Base-by-base conservation (phyloP, 2,329 filamentous ascomycete genomes). In the Ophiostoma angusticollis region DNA sequence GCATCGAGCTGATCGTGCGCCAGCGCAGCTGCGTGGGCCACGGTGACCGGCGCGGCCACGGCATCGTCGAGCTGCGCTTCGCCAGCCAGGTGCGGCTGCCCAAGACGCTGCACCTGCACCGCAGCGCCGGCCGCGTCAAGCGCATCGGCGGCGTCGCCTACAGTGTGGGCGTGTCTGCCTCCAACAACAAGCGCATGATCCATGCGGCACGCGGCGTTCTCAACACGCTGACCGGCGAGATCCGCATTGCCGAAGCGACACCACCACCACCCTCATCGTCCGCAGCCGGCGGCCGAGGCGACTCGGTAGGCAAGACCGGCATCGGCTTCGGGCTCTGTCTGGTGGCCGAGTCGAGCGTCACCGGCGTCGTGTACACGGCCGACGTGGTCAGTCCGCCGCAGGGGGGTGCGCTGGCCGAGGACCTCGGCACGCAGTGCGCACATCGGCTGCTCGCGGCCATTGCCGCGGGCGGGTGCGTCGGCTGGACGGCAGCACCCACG, bases 171-270 rank as follows among this genome's bases (percentile, higher is more conserved):
- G 87, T 96, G 1, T 83, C 84, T 9, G 89, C 84, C 0, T 86
- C 81, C 35, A 95, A 95, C 58, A 98, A 96, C 56, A 84, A 81
- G 45, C 73, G 91, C 47, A 93, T 95, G 83, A 98, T 96, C 53
- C 84, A 94, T 53, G 75, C 81, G 3, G 86, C 87, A 9, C 72
- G 89, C 50, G 85, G 85, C 34, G 71, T 98, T 9, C 67, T 98
- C 33, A 98, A 98, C 57, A 70, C 78, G 5, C 70, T 98, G 41
- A 80, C 84, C 4, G 75, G 80, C 6, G 91, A 98, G 55, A 89
- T 93, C 31, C 91, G 95, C 57, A 78, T 98, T 47, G 93, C 84
- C 3, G 78, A 47, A 44, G 49, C 49, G 2, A 42, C 47, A 24
- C 58, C 62, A n/a, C n/a, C n/a, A n/a, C n/a, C n/a, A n/a, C n/a